Conservation (phyloP, 1,139 yeast species). For the Hanseniaspora gamundiae region DNA sequence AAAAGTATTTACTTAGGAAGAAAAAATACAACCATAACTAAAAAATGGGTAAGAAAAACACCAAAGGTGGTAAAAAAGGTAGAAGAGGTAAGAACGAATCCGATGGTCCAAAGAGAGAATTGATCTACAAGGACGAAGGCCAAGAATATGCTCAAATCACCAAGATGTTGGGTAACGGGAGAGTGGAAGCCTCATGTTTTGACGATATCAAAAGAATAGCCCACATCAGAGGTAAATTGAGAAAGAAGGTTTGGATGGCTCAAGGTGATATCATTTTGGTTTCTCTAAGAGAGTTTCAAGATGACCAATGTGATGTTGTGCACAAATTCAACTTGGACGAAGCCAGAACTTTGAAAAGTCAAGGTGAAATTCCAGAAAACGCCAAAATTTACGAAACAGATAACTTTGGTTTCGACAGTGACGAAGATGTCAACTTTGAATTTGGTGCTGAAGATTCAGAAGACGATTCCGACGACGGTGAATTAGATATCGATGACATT, state of each 20-base stretch:
- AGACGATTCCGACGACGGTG: constrained; percentile 63
- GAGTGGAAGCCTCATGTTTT: constrained; percentile 89
- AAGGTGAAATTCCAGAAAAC: constrained; percentile 92
- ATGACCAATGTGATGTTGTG: constrained; percentile 94
- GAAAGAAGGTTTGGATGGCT: constrained; percentile 99
- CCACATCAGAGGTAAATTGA: constrained; percentile 95
- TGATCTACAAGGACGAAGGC: constrained; percentile 84
- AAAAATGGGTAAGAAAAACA: constrained; percentile 27
- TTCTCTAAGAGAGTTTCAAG: constrained; percentile 96
- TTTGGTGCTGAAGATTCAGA: constrained; percentile 89
- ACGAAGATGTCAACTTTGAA: constrained; percentile 96
- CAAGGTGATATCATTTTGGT: constrained; percentile 96
- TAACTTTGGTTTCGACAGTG: constrained; percentile 93
- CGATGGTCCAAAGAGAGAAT: constrained; percentile 87
- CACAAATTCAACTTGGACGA: constrained; percentile 96
- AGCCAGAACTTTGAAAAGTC: constrained; percentile 90
- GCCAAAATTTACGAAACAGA: constrained; percentile 98
- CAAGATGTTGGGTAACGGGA: constrained; percentile 97
- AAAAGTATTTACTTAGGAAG: no score
- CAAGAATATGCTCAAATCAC: constrained; percentile 98
- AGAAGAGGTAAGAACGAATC: constrained; percentile 98
- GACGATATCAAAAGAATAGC: constrained; percentile 92
- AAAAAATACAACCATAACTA: no score
- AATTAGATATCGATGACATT: constrained; percentile 73
- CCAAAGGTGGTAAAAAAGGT: constrained; percentile 53